Evolutionary conservation across 1,139 yeast genomes (phyloP).

Genomic region (Groenewaldozyma sp.): DNA sequence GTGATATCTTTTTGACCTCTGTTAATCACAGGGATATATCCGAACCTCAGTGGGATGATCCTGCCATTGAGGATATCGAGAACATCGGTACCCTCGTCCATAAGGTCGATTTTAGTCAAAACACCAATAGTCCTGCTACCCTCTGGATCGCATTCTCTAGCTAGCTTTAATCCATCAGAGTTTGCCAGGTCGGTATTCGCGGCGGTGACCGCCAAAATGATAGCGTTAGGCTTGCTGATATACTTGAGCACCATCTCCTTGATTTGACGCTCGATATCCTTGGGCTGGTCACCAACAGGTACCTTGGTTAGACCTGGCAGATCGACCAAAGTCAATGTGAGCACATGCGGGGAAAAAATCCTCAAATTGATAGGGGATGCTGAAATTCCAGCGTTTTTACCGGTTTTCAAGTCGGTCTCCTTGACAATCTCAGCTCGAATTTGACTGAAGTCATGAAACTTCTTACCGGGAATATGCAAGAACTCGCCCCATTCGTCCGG

Average conservation of each 20-base stretch:
- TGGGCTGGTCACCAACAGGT: slow-evolving; percentile 98
- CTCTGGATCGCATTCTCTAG: slow-evolving; percentile 97
- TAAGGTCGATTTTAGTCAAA: slow-evolving; percentile 88
- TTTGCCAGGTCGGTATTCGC: slow-evolving; percentile 97
- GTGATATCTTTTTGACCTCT: slow-evolving; percentile 98
- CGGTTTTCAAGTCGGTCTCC: slow-evolving; percentile 93
- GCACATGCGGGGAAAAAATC: slow-evolving; percentile 91
- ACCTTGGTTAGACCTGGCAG: slow-evolving; percentile 98
- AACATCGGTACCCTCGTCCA: slow-evolving; percentile 98
- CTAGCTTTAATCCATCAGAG: slow-evolving; percentile 91
- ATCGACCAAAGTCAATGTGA: slow-evolving; percentile 95
- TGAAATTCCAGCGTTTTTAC: slow-evolving; percentile 85
- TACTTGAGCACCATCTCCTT: slow-evolving; percentile 91
- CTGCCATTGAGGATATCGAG: slow-evolving; percentile 94
- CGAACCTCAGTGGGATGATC: slow-evolving; percentile 90
- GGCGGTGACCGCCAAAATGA: slow-evolving; percentile 89
- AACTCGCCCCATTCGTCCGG: slow-evolving; percentile 98
- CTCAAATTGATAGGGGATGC: slow-evolving; percentile 88
- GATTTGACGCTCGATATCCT: slow-evolving; percentile 90
- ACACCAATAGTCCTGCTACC: slow-evolving; percentile 96
- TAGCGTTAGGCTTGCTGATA: slow-evolving; percentile 93
- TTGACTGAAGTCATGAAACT: slow-evolving; percentile 80
- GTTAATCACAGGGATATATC: slow-evolving; percentile 95
- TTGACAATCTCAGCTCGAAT: slow-evolving; percentile 84
- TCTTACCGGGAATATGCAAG: slow-evolving; percentile 81